Base-by-base conservation (phyloP, 441 rosid genomes). In the Gossypium gossypioides region DNA sequence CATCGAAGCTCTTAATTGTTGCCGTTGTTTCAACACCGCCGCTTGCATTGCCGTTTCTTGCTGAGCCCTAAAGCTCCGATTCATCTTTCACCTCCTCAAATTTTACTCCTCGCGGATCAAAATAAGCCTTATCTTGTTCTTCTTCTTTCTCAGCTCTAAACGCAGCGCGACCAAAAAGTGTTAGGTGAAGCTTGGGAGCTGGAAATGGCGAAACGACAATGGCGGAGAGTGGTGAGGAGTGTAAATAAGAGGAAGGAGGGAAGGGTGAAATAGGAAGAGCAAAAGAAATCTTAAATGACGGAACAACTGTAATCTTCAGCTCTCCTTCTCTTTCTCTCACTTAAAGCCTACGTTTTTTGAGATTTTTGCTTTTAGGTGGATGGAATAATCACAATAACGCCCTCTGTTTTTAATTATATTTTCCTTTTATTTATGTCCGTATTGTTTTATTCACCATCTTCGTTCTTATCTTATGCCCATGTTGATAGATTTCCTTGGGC, bases 61-160 rank as follows among this genome's bases (percentile, higher is more conserved):
- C 58, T 67, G 88, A 46, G 86, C 83, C 89, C 97, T 92, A 85
- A 90, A 91, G 81, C 97, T 88, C 37, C 97, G 96, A 86, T 94
- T 94, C 99, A 94, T 67, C 42, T 25, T 25, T 24, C 71, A 67
- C 57, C 42, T 92, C 40, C 79, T 73, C 15, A 22, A 75, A 37
- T 64, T 75, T 15, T n/a, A 24, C 4, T n/a, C 18, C 70, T 69
- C 44, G 62, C 80, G 73, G 84, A 84, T 83, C 82, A 75, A 84
- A 59, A 58, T 13, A 62, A 69, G 75, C 74, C 77, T 71, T 2
- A 32, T 54, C 58, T 54, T 54, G 1, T 10, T 2, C n/a, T 74
- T 75, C 69, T 42, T 9, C n/a, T 42, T 42, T 9, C 2, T 42
- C 50, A 42, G 50, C 50, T 18, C 4, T 86, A 32, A 78, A 66